Conservation (phyloP, 2,329 filamentous ascomycete genomes). For the Sarocladiaceae sp. region DNA sequence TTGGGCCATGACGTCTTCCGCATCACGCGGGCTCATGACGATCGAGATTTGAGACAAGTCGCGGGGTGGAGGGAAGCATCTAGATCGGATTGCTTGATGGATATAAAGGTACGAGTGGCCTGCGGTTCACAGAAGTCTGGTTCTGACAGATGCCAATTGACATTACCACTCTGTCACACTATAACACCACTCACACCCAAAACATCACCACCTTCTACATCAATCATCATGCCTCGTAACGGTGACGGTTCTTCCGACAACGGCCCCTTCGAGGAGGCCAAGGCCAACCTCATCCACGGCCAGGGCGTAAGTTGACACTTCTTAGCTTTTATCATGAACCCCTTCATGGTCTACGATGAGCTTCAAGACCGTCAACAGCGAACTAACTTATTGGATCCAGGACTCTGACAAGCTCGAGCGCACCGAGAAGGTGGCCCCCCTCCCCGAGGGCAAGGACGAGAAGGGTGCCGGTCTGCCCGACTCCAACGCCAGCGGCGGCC, state of each 20-base stretch:
- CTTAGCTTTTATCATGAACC: neutral
- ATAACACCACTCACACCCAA: neutral
- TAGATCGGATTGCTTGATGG: neutral
- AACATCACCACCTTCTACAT: slow-evolving; percentile 4
- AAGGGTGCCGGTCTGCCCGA: slow-evolving; percentile 35
- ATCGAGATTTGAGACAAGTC: slow-evolving; percentile 9
- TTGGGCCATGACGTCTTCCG: slow-evolving; percentile 4
- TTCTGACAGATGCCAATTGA: neutral
- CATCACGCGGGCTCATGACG: neutral
- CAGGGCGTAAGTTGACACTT: slow-evolving; percentile 26
- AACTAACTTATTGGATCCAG: slow-evolving; percentile 11
- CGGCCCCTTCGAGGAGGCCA: slow-evolving; percentile 31
- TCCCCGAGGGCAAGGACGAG: slow-evolving; percentile 37
- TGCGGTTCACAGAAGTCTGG: neutral
- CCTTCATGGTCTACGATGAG: neutral
- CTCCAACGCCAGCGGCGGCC: slow-evolving; percentile 35
- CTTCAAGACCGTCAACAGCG: too few relatives aligned
- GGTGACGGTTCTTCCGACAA: slow-evolving; percentile 43
- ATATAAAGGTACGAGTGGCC: too few relatives aligned
- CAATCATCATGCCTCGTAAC: slow-evolving; percentile 40
- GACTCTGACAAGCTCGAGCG: slow-evolving; percentile 31
- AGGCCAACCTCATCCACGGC: slow-evolving; percentile 39
- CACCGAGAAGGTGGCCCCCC: slow-evolving; percentile 42
- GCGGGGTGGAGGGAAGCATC: neutral
- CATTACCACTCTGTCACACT: neutral